Conservation (phyloP, 192 early-diverging fungal species). For the Rhizophagus sp. region DNA sequence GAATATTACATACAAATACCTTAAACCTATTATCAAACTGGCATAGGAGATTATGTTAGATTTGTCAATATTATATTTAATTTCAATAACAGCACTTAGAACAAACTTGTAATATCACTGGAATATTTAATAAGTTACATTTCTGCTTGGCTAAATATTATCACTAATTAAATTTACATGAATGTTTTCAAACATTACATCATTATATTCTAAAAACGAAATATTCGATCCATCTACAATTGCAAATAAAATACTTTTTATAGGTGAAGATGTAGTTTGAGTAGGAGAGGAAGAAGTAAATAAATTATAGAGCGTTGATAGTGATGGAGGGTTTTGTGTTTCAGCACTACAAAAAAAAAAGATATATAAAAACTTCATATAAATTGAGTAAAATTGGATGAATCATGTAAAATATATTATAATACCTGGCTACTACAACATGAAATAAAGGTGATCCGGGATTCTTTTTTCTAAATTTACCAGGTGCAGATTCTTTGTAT, state of each 20-base stretch:
- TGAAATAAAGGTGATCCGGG: constrained; percentile 2
- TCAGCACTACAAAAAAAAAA: constrained; percentile 1
- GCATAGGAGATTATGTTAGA: too few relatives aligned
- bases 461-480: constrained; percentile 14
- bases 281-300: background rate
- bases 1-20: too few relatives aligned
- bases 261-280: background rate
- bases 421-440: constrained; percentile 5
- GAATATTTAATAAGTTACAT: too few relatives aligned
- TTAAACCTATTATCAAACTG: too few relatives aligned
- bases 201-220: constrained; percentile 9
- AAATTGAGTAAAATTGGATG: background rate
- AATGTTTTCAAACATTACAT: constrained; percentile 4
- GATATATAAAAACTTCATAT: background rate
- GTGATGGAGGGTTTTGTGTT: background rate
- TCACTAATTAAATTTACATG: background rate
- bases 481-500: background rate
- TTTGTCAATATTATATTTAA: too few relatives aligned
- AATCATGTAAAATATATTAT: background rate
- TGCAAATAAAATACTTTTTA: constrained; percentile 5
- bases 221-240: constrained; percentile 14
- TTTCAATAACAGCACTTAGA: too few relatives aligned
- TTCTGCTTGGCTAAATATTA: background rate
- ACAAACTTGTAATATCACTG: too few relatives aligned
- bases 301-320: background rate